Evolutionary conservation across 225 moss, liverwort and hornwort species (phyloP), one percentile per base, ranked within the genome.

Genomic region (Sphagnum contortum): DNA sequence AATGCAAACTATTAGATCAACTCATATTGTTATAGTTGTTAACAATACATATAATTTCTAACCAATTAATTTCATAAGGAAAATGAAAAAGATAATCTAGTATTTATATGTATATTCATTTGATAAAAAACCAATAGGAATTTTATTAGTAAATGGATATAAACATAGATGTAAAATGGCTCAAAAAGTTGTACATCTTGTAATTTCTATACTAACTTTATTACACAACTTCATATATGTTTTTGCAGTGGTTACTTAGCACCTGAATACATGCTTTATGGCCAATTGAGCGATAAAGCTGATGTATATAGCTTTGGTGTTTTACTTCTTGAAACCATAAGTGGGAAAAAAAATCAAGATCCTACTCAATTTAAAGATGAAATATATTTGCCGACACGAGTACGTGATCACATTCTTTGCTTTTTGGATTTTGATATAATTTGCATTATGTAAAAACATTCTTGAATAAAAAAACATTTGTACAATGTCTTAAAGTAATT

Each of bases 271-370:
- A 11, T 59, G 12, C 56, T 61, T 53, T 71, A 59, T 2, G 80
- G 80, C 1, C 57, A 8, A 44, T 70, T 80, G 5, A 70, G 55
- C 7, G 73, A 80, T 2, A 80, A 76, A 57, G 69, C 72, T 1
- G 80, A 80, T 52, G 67, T 80, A 2, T 80, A 68, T 55, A 74
- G 77, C 51, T 80, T 73, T 62, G 77, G 77, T 7, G 14, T 80
- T 8, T 59, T 80, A 66, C 57, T 80, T 66, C 46, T 80, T 9
- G 13, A 76, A 73, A 70, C 76, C 54, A 7, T 80, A 44, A 68
- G 70, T 45, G 77, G 77, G 45, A 62, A 64, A 57, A 57, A 50
- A 57, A 76, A 76, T 60, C 64, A 55, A 49, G 12, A 52, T 61
- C 47, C 9, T 11, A 6, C 3, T 49, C 8, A 50, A 9, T 54